Base-by-base conservation (phyloP, 2,329 filamentous ascomycete species). In the Aspergillus uvarum region DNA sequence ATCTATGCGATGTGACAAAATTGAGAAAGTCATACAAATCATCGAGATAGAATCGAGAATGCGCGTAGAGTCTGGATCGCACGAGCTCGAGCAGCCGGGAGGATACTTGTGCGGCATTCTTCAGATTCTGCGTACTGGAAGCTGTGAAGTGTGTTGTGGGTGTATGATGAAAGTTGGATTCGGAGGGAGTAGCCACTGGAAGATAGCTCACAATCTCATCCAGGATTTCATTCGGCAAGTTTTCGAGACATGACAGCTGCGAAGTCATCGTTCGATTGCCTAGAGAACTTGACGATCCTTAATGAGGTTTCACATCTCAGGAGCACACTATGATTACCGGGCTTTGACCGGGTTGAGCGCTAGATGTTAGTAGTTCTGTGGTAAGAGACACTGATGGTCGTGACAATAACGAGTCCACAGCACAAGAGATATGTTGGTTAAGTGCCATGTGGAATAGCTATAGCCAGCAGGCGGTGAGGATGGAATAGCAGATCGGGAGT, bases 141-240 rank as follows among this genome's bases (percentile, higher is more conserved):
- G 69, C 63, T 7, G 78, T 76, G n/a, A 85, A 74, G 62, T 69
- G 63, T 60, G 72, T 72, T 67, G 67, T 77, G 26, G 83, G 86
- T 64, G 81, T 79, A 54, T 84, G 77, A 58, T 82, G 78, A 22
- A 87, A 72, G 16, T 77, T 76, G 44, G 66, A 68, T 48, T 79
- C 72, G 0, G 86, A 85, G 12, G 82, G 81, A 10, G 83, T 79
- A 2, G 77, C 70, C 0, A 67, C 67, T 65, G 83, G 80, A 51
- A 89, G 77, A 66, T 81, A 81, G n/a, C 72, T 74, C 65, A 89
- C 79, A 64, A 89, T 82, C 3, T 83, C 78, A 55, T 81, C 71
- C 22, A 88, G 74, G 50, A 90, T 75, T 74, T 90, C 88, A 63
- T 83, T 85, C 2, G 87, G 88, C 21, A 90, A 79, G 71, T 22